Evolutionary conservation across 2,329 filamentous ascomycete genomes (phyloP), one percentile per base, ranked within the genome.

Genomic region (Fusarium sarcochroum): DNA sequence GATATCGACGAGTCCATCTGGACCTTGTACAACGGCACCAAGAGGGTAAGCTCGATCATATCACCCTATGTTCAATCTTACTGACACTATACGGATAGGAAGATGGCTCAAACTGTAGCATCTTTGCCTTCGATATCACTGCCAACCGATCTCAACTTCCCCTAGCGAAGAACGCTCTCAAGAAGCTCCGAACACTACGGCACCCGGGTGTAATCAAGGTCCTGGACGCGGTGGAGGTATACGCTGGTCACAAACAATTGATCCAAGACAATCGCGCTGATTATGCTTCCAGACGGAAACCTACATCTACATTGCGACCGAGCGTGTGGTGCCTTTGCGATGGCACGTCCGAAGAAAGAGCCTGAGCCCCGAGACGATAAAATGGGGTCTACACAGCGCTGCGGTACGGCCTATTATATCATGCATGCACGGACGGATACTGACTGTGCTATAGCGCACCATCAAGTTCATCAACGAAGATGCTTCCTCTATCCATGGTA

Each of bases 391-490:
- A 40, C 92, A 93, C 79, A 93, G 89, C 73, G 84, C 98, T 68
- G 94, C 96, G 70, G 92, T 94, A 85, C 44, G 84, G 11, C 7
- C 62, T 14, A 15, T 11, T 7, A 25, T 15, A 7, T 44, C 27
- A 8, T 8, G 7, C 20, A n/a, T 4, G 17, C 20, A 18, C 11
- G n/a, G 10, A 9, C 8, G 2, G 20, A 37, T 40, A 40, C 73
- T 80, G 57, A 80, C 30, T 15, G 14, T 23, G 17, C 4, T n/a
- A 3, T 69, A 94, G 90, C 92, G 93, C 77, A 98, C 96, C 0
- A 81, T 98, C 70, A 97, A 96, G 75, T 99, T 99, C 76, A 93
- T 99, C 78, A 99, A 99, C 75, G 90, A 92, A 47, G 96, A 99
- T 70, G 96, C 94, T 5, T 86, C 91, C 4, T 98, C 94, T 1